phyloP scores from a whole-genome alignment of 2,329 filamentous ascomycete genomes.

The Neonectria coccinea region DNA sequence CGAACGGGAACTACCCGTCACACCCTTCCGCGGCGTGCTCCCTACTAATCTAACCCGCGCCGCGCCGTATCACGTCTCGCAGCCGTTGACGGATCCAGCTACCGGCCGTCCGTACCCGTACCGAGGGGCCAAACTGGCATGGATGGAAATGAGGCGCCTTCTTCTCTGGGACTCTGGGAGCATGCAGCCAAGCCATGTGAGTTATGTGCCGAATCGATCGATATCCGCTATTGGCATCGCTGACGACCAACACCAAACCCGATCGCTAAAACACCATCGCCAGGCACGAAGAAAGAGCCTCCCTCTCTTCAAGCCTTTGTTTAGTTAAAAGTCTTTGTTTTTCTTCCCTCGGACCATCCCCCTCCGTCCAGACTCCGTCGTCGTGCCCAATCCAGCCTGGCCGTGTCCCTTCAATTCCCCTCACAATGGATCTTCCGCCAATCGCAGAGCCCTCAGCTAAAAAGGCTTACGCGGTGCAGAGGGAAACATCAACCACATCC shows the following conservation, averaged over 20 bases:
- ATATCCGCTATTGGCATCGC: not conserved
- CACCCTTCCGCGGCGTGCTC: not conserved
- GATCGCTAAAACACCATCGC: not conserved
- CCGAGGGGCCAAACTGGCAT: not conserved
- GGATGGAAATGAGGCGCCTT: not conserved
- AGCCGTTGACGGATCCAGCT: not conserved
- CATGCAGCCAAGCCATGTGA: not conserved
- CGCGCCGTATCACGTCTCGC: not conserved
- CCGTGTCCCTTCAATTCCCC: conserved; percentile 23
- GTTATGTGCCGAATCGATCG: not conserved
- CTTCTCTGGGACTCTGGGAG: not conserved
- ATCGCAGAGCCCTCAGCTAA: conserved; percentile 17
- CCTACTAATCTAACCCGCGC: not conserved
- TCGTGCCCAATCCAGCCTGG: not conserved
- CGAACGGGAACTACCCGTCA: conserved; percentile 7
- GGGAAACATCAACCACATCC: not conserved
- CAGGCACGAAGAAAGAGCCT: not conserved
- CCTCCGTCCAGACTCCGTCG: conserved; percentile 6
- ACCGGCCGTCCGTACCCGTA: not conserved
- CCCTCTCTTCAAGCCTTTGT: not conserved
- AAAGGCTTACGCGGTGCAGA: not conserved
- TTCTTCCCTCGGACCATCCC: conserved; percentile 11
- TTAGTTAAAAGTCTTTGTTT: not conserved
- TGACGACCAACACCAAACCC: not conserved
- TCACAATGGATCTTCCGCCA: conserved; percentile 26